A percentile compares a stretch with the other conserved stretches of the same genome.
Conservation (phyloP, 305 asterid genomes). For the Coffea humblotiana region DNA sequence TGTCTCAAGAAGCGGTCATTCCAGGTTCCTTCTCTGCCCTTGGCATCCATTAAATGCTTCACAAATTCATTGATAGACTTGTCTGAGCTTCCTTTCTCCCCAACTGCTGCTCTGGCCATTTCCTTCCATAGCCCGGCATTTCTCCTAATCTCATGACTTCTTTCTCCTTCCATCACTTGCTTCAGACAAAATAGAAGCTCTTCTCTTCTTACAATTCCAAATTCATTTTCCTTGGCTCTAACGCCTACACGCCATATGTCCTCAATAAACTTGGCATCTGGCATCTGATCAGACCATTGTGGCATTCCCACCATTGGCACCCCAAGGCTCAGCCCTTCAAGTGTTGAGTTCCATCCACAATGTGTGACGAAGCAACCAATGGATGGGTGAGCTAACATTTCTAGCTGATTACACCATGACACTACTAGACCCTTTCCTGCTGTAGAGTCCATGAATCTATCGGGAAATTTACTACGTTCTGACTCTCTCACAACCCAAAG, state of each 20-base stretch:
- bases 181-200: conserved; percentile 47
- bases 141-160: conserved; percentile 35
- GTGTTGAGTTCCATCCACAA: conserved; percentile 68
- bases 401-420: conserved; percentile 74
- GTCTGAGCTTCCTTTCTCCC: conserved; percentile 65
- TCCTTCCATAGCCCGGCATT: conserved; percentile 50
- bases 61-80: conserved; percentile 49
- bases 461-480: conserved; percentile 44
- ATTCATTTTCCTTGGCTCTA: conserved; percentile 59
- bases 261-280: conserved; percentile 64
- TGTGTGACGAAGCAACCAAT: conserved; percentile 66
- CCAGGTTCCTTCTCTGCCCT: not conserved
- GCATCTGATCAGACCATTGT: conserved; percentile 70
- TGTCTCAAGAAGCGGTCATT: not conserved
- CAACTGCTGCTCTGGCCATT: conserved; percentile 44
- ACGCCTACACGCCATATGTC: conserved; percentile 66
- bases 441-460: conserved; percentile 30
- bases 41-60: conserved; percentile 21
- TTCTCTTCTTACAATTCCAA: conserved; percentile 51
- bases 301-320: conserved; percentile 75
- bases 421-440: conserved; percentile 45
- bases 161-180: conserved; percentile 53
- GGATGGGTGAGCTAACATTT: conserved; percentile 43
- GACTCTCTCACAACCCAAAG: conserved; percentile 66
- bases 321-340: conserved; percentile 60